Evolutionary conservation across 1,284 basidiomycete species (phyloP).

Genomic region (Tylopilus sp.): DNA sequence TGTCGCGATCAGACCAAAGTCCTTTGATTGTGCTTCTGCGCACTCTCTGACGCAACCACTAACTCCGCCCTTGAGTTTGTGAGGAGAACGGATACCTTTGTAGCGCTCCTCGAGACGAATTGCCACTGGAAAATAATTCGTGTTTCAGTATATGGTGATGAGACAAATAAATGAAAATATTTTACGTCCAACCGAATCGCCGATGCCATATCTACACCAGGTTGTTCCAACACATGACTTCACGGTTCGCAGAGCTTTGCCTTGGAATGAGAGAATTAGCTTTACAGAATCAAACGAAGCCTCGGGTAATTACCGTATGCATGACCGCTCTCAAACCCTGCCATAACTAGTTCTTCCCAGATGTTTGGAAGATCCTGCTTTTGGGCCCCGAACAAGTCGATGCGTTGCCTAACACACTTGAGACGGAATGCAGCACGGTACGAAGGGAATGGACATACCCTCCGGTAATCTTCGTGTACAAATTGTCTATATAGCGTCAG

Average conservation of each 20-base stretch:
- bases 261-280: conserved; percentile 18
- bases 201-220: conserved; percentile 76
- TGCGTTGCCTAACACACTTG: conserved; percentile 47
- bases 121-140: conserved; percentile 40
- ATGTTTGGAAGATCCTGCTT: conserved; percentile 76
- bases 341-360: conserved; percentile 65
- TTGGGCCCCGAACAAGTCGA: conserved; percentile 72
- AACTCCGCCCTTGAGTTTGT: conserved; percentile 80
- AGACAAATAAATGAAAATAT: not conserved
- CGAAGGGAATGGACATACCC: conserved; percentile 21
- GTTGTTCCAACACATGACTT: conserved; percentile 57
- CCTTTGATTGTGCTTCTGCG: conserved; percentile 73
- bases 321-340: conserved; percentile 75
- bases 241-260: conserved; percentile 53
- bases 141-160: conserved; percentile 5
- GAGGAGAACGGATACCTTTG: conserved; percentile 67
- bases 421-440: not conserved
- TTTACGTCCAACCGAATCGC: conserved; percentile 65
- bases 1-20: conserved; percentile 77
- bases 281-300: conserved; percentile 2
- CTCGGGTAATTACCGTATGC: conserved; percentile 59
- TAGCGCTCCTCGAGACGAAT: conserved; percentile 73
- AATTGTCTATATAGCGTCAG: conserved; percentile 32
- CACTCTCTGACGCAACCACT: conserved; percentile 74
- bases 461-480: conserved; percentile 70